Percentiles rank a stretch among this genome's conserved stretches.
These are phyloP conservation scores for Oehlia diaphana DNA, from an alignment of 192 early-diverging fungal genomes.

Conservation along the genomic window DNA sequence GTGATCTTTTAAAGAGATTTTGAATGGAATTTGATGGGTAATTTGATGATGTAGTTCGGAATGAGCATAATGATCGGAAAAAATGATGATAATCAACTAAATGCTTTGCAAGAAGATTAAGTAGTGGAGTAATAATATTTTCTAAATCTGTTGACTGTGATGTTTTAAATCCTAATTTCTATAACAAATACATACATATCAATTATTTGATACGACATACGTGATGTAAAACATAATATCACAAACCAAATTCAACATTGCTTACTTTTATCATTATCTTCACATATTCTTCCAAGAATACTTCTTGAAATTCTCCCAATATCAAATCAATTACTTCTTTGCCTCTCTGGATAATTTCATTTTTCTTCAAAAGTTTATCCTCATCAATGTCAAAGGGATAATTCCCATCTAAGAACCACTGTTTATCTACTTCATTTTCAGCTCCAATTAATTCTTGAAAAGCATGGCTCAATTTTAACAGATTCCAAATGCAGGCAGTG, in stretches of 20 bases:
- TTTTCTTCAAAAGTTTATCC: slow-evolving; percentile 27
- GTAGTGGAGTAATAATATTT: background rate
- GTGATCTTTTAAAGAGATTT: background rate
- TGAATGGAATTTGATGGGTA: background rate
- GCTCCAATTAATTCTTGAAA: slow-evolving; percentile 66
- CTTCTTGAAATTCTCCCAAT: slow-evolving; percentile 49
- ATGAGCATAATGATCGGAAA: slow-evolving; percentile 39
- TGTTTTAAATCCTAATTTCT: background rate
- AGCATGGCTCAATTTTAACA: slow-evolving; percentile 66
- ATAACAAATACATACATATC: background rate
- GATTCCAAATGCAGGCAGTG: slow-evolving; percentile 78
- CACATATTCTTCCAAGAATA: slow-evolving; percentile 51
- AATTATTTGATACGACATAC: background rate
- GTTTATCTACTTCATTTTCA: slow-evolving; percentile 47
- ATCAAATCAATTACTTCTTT: slow-evolving; percentile 52
- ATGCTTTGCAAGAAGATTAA: background rate
- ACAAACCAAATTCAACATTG: too few relatives aligned
- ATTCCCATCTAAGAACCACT: slow-evolving; percentile 32
- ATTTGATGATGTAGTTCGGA: background rate
- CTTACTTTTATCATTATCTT: slow-evolving; percentile 53
- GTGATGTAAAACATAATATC: too few relatives aligned
- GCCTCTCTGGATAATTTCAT: slow-evolving; percentile 35
- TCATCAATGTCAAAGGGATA: slow-evolving; percentile 20
- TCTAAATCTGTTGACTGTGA: background rate
- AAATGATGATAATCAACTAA: slow-evolving; percentile 71